Base-by-base conservation (phyloP, 1,139 yeast species). In the Cylindricascospora bacillispora region DNA sequence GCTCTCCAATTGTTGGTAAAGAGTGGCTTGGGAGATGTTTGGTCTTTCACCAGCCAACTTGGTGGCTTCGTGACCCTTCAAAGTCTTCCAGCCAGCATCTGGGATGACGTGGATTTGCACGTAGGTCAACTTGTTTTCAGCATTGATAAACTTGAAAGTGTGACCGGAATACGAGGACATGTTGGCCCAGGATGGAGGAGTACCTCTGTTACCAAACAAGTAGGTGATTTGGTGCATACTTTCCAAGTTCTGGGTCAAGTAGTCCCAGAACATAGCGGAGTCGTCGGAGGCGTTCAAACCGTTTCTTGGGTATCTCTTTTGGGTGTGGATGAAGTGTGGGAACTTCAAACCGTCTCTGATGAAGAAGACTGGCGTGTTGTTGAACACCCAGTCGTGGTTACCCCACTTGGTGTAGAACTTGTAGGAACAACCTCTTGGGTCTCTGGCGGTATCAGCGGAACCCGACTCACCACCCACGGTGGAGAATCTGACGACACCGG, bases 381-480 rank as follows among this genome's bases (percentile, higher is more conserved):
- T 82, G 66, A 75, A 79, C 23, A 82, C 94, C 65, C 80, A 75
- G 63, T 82, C 94, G 57, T 77, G 65, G 61, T 76, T 77, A 47
- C 94, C 94, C 57, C 81, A 89, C 48, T 80, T 85, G 30, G 93
- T 82, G 62, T 79, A 79, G 47, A 82, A 67, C 61, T 81, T 81
- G 45, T 77, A 72, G 31, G 92, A 64, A 57, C 80, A 81, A 16
- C 94, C 94, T 60, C 93, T 71, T 41, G 93, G 93, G 54, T 82
- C 94, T 62, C 94, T 74, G 27, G 83, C 89, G 26, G 89, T 65
- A 55, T 82, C 93, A 24, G 93, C 73, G 30, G 85, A 70, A 34
- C 93, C 94, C 37, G 60, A 59, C 59, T 82, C 93, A 43, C 93
- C 93, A 46, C 93, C 93, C 33, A 82, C 94, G 28, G 93, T 80